Conservation (phyloP, 495 filamentous ascomycete species). For the Aspergillus diversus region DNA sequence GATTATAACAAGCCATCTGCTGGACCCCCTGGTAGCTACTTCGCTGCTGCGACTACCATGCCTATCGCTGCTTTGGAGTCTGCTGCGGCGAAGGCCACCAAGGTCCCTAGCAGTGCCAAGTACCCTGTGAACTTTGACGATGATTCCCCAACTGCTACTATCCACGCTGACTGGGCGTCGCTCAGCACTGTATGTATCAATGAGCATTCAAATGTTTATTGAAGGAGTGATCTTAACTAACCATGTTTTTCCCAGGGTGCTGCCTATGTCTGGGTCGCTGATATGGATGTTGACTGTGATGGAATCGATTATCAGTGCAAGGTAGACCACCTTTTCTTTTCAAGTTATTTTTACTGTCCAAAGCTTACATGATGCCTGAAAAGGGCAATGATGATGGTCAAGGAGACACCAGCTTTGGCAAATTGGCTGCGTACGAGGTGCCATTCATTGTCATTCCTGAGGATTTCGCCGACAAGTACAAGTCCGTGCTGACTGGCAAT, state of each 20-base stretch:
- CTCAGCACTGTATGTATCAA: slow-evolving; percentile 27
- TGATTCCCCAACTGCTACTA: slow-evolving; percentile 27
- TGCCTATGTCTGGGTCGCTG: slow-evolving; percentile 36
- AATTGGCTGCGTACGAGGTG: slow-evolving; percentile 37
- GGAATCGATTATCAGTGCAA: slow-evolving; percentile 35
- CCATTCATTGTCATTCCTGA: slow-evolving; percentile 40
- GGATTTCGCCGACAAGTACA: slow-evolving; percentile 36
- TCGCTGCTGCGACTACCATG: slow-evolving; percentile 31
- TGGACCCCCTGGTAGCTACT: slow-evolving; percentile 36
- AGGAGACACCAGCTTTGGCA: slow-evolving; percentile 34
- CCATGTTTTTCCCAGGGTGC: slow-evolving; percentile 26
- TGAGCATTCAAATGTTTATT: not conserved
- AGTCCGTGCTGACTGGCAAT: slow-evolving; percentile 17
- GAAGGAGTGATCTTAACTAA: not conserved
- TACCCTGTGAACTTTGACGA: slow-evolving; percentile 28
- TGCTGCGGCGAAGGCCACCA: slow-evolving; percentile 32
- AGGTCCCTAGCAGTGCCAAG: slow-evolving; percentile 27
- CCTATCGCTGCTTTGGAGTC: slow-evolving; percentile 34
- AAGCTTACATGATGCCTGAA: not conserved
- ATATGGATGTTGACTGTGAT: slow-evolving; percentile 43
- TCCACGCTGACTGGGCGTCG: slow-evolving; percentile 37
- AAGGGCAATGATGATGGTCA: slow-evolving; percentile 37
- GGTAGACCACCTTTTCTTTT: slow-evolving; percentile 15
- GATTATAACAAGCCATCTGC: slow-evolving; percentile 30
- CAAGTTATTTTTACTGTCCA: not conserved